Percentiles rank a stretch among this genome's conserved stretches.
These are phyloP conservation scores for Leccinum pachyderme DNA, from an alignment of 1,284 basidiomycete genomes.

Conservation along the genomic window DNA sequence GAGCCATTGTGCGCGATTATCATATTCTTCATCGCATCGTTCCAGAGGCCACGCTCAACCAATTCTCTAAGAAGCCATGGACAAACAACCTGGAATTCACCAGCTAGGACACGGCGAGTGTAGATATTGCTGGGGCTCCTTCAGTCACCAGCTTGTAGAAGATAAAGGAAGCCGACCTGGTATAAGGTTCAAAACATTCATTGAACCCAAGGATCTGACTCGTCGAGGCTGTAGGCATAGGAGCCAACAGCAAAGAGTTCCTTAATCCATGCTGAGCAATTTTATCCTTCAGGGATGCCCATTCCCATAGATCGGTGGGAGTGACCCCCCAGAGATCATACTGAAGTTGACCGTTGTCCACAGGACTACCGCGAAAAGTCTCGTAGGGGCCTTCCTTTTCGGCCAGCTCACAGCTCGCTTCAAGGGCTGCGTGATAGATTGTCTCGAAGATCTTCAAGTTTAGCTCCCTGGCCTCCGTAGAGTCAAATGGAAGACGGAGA, in stretches of 20 bases:
- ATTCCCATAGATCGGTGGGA: constrained; percentile 95
- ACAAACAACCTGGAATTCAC: constrained; percentile 99
- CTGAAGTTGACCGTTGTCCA: constrained; percentile 86
- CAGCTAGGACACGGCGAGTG: constrained; percentile 97
- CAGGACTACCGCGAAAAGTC: constrained; percentile 91
- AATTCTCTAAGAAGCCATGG: constrained; percentile 98
- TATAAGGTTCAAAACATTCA: constrained; percentile 98
- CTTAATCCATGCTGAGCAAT: constrained; percentile 86
- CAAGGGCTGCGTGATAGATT: constrained; percentile 95
- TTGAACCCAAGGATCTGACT: constrained; percentile 99
- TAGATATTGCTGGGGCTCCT: constrained; percentile 82
- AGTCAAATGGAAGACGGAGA: constrained; percentile 95
- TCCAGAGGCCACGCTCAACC: constrained; percentile 94
- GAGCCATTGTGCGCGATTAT: constrained; percentile 98
- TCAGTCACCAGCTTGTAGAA: constrained; percentile 7
- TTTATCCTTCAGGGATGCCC: constrained; percentile 85
- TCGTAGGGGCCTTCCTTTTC: constrained; percentile 83
- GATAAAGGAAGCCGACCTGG: constrained; percentile 47
- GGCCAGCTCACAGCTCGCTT: constrained; percentile 91
- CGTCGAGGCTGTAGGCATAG: constrained; percentile 99
- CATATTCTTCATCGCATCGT: constrained; percentile 99
- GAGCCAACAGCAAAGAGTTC: constrained; percentile 93
- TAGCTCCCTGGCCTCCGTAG: constrained; percentile 80
- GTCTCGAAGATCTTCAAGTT: constrained; percentile 99
- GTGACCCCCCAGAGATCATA: constrained; percentile 95